phyloP scores from a whole-genome alignment of 1,284 basidiomycete genomes.

The Microbotryum violaceum region DNA sequence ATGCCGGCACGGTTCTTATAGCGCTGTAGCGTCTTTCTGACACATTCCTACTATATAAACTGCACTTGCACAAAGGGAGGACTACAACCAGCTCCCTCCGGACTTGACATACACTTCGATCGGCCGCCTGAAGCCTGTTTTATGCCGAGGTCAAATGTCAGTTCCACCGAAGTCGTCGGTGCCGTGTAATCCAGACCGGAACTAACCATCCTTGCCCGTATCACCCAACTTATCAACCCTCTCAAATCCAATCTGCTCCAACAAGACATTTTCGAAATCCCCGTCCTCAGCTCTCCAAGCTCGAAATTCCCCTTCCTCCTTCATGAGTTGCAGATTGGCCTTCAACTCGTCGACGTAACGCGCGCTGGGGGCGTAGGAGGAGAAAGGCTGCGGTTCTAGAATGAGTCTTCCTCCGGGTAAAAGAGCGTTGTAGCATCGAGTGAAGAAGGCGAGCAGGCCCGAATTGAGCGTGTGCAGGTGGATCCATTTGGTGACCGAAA shows the following conservation, averaged over 20 bases:
- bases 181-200: no score
- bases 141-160: background rate
- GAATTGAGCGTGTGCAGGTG: constrained; percentile 67
- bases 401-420: constrained; percentile 55
- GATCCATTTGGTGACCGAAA: constrained; percentile 79
- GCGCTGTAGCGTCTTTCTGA: no score
- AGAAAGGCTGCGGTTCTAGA: constrained; percentile 70
- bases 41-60: no score
- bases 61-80: no score
- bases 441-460: constrained; percentile 58
- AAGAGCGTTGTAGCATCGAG: constrained; percentile 52
- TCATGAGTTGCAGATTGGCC: constrained; percentile 5
- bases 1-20: no score
- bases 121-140: constrained; percentile 10
- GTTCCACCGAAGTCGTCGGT: no score
- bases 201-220: constrained; percentile 53
- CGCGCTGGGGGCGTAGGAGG: constrained; percentile 63
- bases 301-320: constrained; percentile 53
- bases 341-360: constrained; percentile 24
- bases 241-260: constrained; percentile 57
- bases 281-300: constrained; percentile 47
- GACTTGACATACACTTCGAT: constrained; percentile 24
- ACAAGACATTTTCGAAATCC: constrained; percentile 50
- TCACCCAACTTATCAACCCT: constrained; percentile 49
- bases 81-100: constrained; percentile 2